Evolutionary conservation across 106 monocot genomes (phyloP), one percentile per base, ranked within the genome.

Genomic region (Allium cepa): DNA sequence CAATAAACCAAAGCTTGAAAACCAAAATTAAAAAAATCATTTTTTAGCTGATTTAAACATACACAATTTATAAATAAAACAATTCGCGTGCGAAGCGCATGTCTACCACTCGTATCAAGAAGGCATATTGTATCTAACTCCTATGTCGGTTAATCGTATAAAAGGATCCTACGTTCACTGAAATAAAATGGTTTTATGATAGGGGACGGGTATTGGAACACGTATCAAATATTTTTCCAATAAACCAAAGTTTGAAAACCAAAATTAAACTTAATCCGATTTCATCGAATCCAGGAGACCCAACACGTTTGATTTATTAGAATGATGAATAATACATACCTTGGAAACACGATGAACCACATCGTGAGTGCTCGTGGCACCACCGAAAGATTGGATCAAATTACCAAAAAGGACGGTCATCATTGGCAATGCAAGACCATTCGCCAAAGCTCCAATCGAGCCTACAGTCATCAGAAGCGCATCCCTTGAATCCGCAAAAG

Each of bases 391-490:
- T 26, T 80, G 55, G 22, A 84, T 79, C 48, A 87, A 18, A 45
- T 76, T 67, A 45, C 87, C 87, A 50, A 87, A 87, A 4, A 87
- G 72, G 53, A 87, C 69, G 10, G 83, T 78, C 83, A 83, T 87
- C 47, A 87, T 64, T 27, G 87, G 87, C 69, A 81, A 15, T 3
- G 80, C 72, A 18, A 65, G 69, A 53, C 87, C 87, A 73, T 87
- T 87, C 18, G 58, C 83, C 49, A 84, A 3, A 3, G 83, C 77
- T 50, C 80, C 87, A 7, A 67, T 27, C 9, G 83, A 60, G 10
- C 87, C 87, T 15, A 76, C 26, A 17, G 68, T 17, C 87, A 87
- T 87, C 64, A 87, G 60, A 36, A 80, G 5, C n/a, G 62, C 16
- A 76, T 87, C 87, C 17, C 26, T 73, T 8, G 78, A 76, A 62